Conservation (phyloP, 2,329 filamentous ascomycete species). For the Aspergillus tanneri region DNA sequence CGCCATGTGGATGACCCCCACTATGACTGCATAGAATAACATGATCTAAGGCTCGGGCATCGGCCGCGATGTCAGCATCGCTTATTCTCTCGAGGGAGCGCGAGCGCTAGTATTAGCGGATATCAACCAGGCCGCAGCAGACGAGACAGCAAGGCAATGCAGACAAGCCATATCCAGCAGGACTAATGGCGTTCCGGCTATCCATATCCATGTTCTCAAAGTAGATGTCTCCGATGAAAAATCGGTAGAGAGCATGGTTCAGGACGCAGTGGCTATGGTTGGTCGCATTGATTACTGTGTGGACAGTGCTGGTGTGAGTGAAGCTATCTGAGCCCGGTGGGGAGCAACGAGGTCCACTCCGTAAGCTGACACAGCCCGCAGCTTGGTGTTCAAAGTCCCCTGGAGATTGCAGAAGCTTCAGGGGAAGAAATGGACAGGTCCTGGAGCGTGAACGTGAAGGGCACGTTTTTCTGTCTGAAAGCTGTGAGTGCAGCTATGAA, state of each 20-base stretch:
- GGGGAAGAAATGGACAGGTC: constrained; percentile 36
- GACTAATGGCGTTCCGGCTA: constrained; percentile 15
- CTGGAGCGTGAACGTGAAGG: constrained; percentile 40
- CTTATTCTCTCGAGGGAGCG: constrained; percentile 22
- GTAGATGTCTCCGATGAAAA: constrained; percentile 26
- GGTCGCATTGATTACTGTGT: constrained; percentile 29
- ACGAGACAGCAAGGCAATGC: constrained; percentile 24
- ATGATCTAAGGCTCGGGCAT: constrained; percentile 11
- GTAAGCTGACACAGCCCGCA: neutral
- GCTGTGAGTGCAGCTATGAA: constrained; percentile 25
- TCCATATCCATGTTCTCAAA: constrained; percentile 25
- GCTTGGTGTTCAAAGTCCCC: constrained; percentile 3
- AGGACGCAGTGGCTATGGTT: constrained; percentile 17
- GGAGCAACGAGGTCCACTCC: no score
- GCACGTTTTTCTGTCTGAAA: constrained; percentile 42
- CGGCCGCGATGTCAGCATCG: constrained; percentile 15
- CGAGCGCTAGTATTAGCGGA: constrained; percentile 28
- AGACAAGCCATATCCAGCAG: constrained; percentile 23
- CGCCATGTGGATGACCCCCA: neutral
- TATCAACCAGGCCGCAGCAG: constrained; percentile 16
- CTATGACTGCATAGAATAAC: neutral
- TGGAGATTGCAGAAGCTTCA: constrained; percentile 1
- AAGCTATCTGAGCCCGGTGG: neutral
- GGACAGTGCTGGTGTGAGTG: constrained; percentile 23
- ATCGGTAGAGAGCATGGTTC: constrained; percentile 27